These are phyloP conservation scores for Xylaria longipes DNA, from an alignment of 495 filamentous ascomycete genomes.

Conservation along the genomic window DNA sequence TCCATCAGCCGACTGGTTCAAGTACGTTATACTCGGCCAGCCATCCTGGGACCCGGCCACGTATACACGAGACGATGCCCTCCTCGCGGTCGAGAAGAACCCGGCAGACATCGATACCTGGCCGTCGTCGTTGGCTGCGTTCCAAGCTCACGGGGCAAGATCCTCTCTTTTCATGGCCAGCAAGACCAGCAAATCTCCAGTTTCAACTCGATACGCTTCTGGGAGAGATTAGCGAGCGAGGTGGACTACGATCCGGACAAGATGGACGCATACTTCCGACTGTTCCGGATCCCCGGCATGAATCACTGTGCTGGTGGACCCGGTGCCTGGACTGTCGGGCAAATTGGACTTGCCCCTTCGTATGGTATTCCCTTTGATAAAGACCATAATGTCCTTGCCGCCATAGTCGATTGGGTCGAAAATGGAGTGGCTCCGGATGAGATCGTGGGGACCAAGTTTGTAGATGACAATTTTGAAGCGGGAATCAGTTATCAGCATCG, in stretches of 20 bases:
- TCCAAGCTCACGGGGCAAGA: conserved; percentile 51
- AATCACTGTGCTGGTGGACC: conserved; percentile 49
- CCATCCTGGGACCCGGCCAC: conserved; percentile 53
- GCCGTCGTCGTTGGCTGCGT: conserved; percentile 47
- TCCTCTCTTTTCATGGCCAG: conserved; percentile 54
- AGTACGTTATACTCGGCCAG: conserved; percentile 61
- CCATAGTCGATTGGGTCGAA: conserved; percentile 68
- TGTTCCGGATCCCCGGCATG: conserved; percentile 41
- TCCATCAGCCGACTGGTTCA: conserved; percentile 47
- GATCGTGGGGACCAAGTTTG: conserved; percentile 60
- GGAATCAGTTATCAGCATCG: conserved; percentile 44
- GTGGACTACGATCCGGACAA: conserved; percentile 48
- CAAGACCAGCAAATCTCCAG: conserved; percentile 51
- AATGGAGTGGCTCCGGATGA: conserved; percentile 60
- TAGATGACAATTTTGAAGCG: conserved; percentile 40
- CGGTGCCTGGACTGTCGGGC: conserved; percentile 63
- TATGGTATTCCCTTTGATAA: conserved; percentile 39
- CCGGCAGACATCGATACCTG: conserved; percentile 47
- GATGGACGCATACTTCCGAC: conserved; percentile 58
- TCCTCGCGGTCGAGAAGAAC: conserved; percentile 38
- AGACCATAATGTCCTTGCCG: conserved; percentile 55
- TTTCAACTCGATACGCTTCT: conserved; percentile 44
- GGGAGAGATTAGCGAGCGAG: conserved; percentile 47
- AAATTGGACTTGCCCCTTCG: conserved; percentile 42
- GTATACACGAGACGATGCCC: conserved; percentile 34